Percentiles rank a stretch among this genome's conserved stretches.
phyloP scores from a whole-genome alignment of 768 basidiomycete genomes.

The Suillus lakei region DNA sequence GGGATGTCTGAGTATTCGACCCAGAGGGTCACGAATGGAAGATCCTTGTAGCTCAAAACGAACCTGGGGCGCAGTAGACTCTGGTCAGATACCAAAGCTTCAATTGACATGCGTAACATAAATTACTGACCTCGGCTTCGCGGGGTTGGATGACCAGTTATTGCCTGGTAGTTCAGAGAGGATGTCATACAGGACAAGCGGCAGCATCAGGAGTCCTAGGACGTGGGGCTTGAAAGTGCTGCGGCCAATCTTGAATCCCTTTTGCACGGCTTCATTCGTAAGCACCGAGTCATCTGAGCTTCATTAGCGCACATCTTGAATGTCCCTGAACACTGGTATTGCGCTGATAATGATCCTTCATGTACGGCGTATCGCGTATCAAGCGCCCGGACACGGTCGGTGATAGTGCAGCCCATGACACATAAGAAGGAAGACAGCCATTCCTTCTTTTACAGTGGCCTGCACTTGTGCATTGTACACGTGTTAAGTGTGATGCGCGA shows the following conservation, averaged over 20 bases:
- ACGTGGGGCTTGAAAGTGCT: neutral
- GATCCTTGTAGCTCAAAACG: constrained; percentile 36
- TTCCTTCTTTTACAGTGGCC: neutral
- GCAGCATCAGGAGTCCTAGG: constrained; percentile 18
- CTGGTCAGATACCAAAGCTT: neutral
- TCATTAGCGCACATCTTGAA: neutral
- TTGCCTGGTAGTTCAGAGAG: constrained; percentile 35
- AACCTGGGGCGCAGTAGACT: constrained; percentile 25
- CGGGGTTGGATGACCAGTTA: constrained; percentile 42
- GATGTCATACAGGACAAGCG: constrained; percentile 42
- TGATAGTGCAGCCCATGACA: neutral
- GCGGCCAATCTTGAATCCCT: neutral
- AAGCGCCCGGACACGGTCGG: neutral
- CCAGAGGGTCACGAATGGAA: constrained; percentile 40
- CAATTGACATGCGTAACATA: neutral
- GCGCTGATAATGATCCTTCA: neutral
- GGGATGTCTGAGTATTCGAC: constrained; percentile 40
- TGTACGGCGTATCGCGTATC: too few relatives aligned
- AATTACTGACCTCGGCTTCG: constrained; percentile 39
- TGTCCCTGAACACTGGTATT: neutral
- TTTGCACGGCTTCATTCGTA: neutral
- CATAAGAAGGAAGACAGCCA: neutral
- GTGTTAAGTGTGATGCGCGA: neutral
- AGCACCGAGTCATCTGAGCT: neutral
- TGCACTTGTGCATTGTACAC: neutral